These are phyloP conservation scores for Drosera capensis DNA, from an alignment of 148 eudicot species.

Conservation along the genomic window DNA sequence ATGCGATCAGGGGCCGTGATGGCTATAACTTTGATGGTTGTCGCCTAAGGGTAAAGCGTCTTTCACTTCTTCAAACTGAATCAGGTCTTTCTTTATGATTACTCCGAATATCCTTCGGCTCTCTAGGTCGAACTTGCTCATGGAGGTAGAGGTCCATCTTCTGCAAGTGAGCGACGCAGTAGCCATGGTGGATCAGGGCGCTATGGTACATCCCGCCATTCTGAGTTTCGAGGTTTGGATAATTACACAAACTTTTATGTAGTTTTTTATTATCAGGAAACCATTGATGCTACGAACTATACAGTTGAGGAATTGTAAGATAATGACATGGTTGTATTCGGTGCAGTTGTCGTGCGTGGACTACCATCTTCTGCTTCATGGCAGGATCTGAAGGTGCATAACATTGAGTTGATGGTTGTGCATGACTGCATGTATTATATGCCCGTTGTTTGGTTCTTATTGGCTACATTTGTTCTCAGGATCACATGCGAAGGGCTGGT, in stretches of 20 bases:
- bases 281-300: background rate
- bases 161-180: constrained; percentile 71
- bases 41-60: constrained; percentile 62
- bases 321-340: constrained; percentile 3
- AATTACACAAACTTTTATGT: background rate
- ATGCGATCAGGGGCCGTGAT: constrained; percentile 94
- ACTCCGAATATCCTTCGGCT: background rate
- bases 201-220: constrained; percentile 59
- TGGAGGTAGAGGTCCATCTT: constrained; percentile 87
- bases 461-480: constrained; percentile 24
- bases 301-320: background rate
- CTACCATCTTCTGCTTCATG: constrained; percentile 98
- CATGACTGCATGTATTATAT: too few relatives aligned
- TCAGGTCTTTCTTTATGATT: background rate
- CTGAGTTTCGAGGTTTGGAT: constrained; percentile 67
- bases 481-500: constrained; percentile 99
- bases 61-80: background rate
- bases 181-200: constrained; percentile 26
- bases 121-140: constrained; percentile 93
- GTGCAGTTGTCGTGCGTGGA: constrained; percentile 74
- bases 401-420: background rate
- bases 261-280: too few relatives aligned
- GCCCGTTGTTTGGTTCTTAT: background rate
- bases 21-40: constrained; percentile 98
- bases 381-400: constrained; percentile 88